Evolutionary conservation across 1,139 yeast species (phyloP), one percentile per base, ranked within the genome.

Genomic region (Ashbya aceris): DNA sequence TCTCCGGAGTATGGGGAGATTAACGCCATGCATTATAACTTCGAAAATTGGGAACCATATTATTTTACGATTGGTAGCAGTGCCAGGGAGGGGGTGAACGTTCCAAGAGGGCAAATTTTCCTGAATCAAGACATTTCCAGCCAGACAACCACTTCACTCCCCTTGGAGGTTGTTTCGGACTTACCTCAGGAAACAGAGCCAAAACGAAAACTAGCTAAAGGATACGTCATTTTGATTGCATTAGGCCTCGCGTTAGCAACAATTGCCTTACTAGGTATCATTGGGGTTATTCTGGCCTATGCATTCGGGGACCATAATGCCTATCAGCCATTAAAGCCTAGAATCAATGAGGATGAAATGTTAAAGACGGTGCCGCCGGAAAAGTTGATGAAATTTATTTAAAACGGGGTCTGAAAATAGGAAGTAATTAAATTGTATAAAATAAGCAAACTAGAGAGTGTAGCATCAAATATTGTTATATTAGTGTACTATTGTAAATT

Each of bases 231-330:
- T 7, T 81, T 95, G 28, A 77, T 91, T 31, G 82, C 95, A 0
- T 71, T 87, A 44, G 97, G 96, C 0, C 74, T 91, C 56, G 89
- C 97, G 0, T 62, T 91, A 33, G 95, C 91, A 1, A 77, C 96
- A 2, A 76, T 89, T 38, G 68, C 80, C 8, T 58, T 84, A 1
- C 61, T 89, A 41, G 83, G 91, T 26, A 65, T 77, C 26, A 59
- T 77, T 35, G 87, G 83, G 73, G 56, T 67, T 69, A 38, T 68
- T 73, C 38, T 73, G 58, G 66, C 67, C 70, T 65, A 58, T 67
- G 52, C 65, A 61, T 68, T 69, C 54, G 65, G 62, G 65, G 65
- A 53, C 43, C 40, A 59, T 49, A 38, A 45, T 44, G 48, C 57
- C 9, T 45, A 52, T 34, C 52, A 50, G 38, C 47, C 55, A 10